Conservation (phyloP, 2,329 filamentous ascomycete species). For the Curvularia lunata region DNA sequence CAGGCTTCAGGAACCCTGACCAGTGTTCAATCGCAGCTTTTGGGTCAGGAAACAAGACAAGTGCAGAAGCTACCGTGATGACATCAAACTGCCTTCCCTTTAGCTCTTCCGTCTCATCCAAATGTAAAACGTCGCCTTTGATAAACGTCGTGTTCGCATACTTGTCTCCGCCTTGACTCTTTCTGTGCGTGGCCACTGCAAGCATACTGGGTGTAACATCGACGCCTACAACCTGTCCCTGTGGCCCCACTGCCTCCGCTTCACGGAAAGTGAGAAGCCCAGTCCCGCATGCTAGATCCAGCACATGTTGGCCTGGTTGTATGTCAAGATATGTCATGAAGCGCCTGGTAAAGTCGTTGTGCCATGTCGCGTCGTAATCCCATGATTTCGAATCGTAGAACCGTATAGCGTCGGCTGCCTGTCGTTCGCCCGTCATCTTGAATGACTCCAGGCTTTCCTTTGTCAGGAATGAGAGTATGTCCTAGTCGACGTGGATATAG, state of each 20-base stretch:
- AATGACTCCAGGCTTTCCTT: neutral
- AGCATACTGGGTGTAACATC: conserved; percentile 54
- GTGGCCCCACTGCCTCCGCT: conserved; percentile 47
- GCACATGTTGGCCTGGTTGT: conserved; percentile 49
- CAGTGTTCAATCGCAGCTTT: conserved; percentile 48
- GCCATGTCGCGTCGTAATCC: conserved; percentile 53
- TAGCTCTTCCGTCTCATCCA: conserved; percentile 36
- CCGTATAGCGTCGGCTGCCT: conserved; percentile 39
- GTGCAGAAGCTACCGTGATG: conserved; percentile 50
- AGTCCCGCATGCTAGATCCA: conserved; percentile 57
- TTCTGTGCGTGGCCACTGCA: conserved; percentile 42
- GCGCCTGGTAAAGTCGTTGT: conserved; percentile 49
- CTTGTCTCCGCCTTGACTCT: conserved; percentile 31
- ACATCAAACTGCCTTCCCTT: conserved; percentile 40
- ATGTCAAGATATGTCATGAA: conserved; percentile 45
- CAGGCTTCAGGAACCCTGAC: conserved; percentile 50
- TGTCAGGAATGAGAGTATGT: neutral
- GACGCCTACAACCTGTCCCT: conserved; percentile 50
- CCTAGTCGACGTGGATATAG: neutral
- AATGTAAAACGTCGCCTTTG: conserved; percentile 48
- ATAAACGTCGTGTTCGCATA: conserved; percentile 45
- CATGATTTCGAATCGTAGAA: conserved; percentile 47
- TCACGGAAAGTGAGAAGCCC: conserved; percentile 52
- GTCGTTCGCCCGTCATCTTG: conserved; percentile 27
- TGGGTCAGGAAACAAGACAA: conserved; percentile 52